A percentile compares a stretch with the other conserved stretches of the same genome.
These are phyloP conservation scores for Fagopyrum tataricum DNA, from an alignment of 148 eudicot species.

Conservation along the genomic window DNA sequence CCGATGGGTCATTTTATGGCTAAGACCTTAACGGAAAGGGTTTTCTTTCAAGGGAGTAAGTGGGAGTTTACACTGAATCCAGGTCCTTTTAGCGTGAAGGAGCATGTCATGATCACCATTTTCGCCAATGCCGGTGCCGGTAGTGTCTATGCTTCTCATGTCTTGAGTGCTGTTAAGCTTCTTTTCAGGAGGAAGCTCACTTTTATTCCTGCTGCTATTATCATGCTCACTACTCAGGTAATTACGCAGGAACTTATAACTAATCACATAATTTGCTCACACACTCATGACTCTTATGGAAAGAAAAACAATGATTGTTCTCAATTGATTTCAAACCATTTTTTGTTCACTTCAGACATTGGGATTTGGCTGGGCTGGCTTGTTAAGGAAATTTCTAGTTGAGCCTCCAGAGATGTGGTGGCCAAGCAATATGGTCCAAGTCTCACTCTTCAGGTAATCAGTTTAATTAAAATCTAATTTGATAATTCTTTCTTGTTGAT, in stretches of 20 bases:
- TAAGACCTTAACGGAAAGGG: slow-evolving; percentile 35
- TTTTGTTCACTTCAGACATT: too few relatives aligned
- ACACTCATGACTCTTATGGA: too few relatives aligned
- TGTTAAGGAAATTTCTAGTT: slow-evolving; percentile 62
- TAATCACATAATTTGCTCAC: too few relatives aligned
- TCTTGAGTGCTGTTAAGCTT: slow-evolving; percentile 60
- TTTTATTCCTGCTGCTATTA: slow-evolving; percentile 56
- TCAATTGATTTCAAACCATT: too few relatives aligned
- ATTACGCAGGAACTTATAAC: too few relatives aligned
- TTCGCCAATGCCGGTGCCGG: slow-evolving; percentile 84
- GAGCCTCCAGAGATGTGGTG: slow-evolving; percentile 94
- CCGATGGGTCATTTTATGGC: slow-evolving; percentile 82
- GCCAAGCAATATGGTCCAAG: slow-evolving; percentile 68
- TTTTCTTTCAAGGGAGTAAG: slow-evolving; percentile 49
- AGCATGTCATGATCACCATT: slow-evolving; percentile 83
- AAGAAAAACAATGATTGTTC: too few relatives aligned
- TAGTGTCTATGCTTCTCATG: slow-evolving; percentile 66
- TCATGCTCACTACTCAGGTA: slow-evolving; percentile 85
- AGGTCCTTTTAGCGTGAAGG: slow-evolving; percentile 76
- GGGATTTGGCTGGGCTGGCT: slow-evolving; percentile 88
- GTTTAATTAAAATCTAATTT: too few relatives aligned
- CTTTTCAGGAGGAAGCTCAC: slow-evolving; percentile 46
- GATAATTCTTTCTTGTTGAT: too few relatives aligned
- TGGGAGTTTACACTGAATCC: slow-evolving; percentile 68
- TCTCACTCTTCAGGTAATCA: slow-evolving; percentile 44